Base-by-base conservation (phyloP, 2,329 filamentous ascomycete genomes). In the Penicillium sp. region DNA sequence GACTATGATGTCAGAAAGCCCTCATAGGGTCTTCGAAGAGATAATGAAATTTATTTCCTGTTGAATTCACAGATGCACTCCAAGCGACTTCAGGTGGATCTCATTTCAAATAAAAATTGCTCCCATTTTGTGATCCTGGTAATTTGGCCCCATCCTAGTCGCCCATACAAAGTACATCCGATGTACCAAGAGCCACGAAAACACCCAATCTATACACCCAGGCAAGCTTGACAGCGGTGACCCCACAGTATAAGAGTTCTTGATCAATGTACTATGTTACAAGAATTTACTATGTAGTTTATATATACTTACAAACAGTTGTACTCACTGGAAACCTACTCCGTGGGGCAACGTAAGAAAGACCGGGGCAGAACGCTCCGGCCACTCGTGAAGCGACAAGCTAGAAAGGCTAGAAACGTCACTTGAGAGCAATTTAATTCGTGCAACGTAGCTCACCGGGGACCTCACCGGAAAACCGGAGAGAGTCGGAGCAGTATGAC, bases 401-500 rank as follows among this genome's bases (percentile, higher is more conserved):
- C n/a, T 19, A 38, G 35, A 54, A 43, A 54, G 4, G 31, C n/a
- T 17, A 35, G 31, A 19, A 44, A 44, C 55, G 55, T 58, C 55
- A 55, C 44, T 33, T n/a, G 33, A 41, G 33, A 51, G 47, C 52
- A 41, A 47, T 41, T 47, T 50, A 13, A 47, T 51, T 53, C 42
- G 55, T 56, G 35, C 47, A 52, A 44, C 17, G 23, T 25, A 51
- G 23, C 39, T 51, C 39, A 51, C 53, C 39, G 53, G 10, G 38
- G 17, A 25, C 47, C 33, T 61, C 60, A 63, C 60, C 62, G 62
- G 41, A 42, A 19, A 31, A 51, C 49, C 60, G 63, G 65, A 60
- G 60, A 63, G 62, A 59, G 17, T 67, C 65, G 65, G 64, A 62
- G 53, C 9, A 7, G 3, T 48, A 48, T 47, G 35, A 36, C 19